Evolutionary conservation across 2,329 filamentous ascomycete species (phyloP).

Genomic region (Cercospora sp.): DNA sequence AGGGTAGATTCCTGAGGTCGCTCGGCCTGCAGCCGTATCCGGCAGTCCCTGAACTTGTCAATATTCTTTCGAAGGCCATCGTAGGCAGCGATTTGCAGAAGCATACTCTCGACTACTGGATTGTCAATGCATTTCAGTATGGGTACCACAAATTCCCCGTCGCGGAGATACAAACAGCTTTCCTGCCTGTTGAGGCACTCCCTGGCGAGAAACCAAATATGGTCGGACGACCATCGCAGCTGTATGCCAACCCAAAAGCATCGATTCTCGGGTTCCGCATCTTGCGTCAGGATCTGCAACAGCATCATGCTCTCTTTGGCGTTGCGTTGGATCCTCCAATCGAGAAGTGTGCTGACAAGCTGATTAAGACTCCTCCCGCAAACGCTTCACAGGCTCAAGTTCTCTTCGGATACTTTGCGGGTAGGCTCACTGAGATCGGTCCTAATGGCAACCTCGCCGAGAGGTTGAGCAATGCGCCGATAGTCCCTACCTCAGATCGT

Average conservation of each 20-base stretch:
- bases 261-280: conserved; percentile 79
- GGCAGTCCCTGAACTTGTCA: conserved; percentile 70
- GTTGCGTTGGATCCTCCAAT: conserved; percentile 82
- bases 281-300: conserved; percentile 71
- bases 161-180: conserved; percentile 46
- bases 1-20: conserved; percentile 70
- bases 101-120: conserved; percentile 76
- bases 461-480: conserved; percentile 63
- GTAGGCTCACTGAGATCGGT: conserved; percentile 72
- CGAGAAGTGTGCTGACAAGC: conserved; percentile 69
- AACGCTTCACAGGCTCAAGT: conserved; percentile 65
- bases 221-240: conserved; percentile 71
- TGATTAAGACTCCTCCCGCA: conserved; percentile 71
- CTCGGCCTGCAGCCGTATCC: conserved; percentile 76
- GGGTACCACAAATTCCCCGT: conserved; percentile 69
- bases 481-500: conserved; percentile 65
- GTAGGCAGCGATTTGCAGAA: conserved; percentile 62
- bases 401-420: conserved; percentile 81
- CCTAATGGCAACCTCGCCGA: conserved; percentile 55
- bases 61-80: conserved; percentile 69
- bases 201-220: conserved; percentile 50
- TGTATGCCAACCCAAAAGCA: conserved; percentile 78
- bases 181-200: conserved; percentile 74
- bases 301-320: conserved; percentile 82
- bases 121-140: conserved; percentile 75